Base-by-base conservation (phyloP, 495 filamentous ascomycete genomes). In the Neurospora sp. region DNA sequence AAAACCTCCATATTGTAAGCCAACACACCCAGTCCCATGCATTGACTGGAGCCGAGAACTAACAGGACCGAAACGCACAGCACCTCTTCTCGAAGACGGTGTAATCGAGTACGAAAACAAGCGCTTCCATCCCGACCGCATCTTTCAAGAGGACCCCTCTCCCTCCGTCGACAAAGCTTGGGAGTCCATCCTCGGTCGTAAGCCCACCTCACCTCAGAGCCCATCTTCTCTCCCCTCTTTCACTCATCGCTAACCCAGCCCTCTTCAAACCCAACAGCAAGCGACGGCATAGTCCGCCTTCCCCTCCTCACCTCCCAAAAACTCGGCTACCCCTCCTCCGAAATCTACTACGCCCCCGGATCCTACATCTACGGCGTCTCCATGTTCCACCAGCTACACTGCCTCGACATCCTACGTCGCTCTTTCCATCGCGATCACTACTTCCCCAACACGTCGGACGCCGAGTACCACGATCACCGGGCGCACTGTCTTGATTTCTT, bases 311-410 rank as follows among this genome's bases (percentile, higher is more conserved):
- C 10, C 20, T 23, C 70, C 16, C 20, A 31, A 18, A 41, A 18
- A 18, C 16, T 71, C 3, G 39, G 54, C 54, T 62, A 31, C 42
- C 70, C 38, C 4, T 71, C 70, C 18, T 41, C 42, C 9, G 70
- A 71, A 27, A 39, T 71, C 8, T 71, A 48, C 39, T 71, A 71
- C 39, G 4, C 39, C 1, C 39, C 70, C 14, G 70, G 39, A 8
- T 16, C 39, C 39, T 71, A 71, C 39, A 71, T 71, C 20, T 74
- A 74, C 66, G 72, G 71, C 20, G 71, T 75, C 16, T 74, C 73
- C 48, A 73, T 76, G 39, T 78, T 76, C 71, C 78, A 79, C 54
- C 78, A 79, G 70, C 75, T 79, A 0, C 78, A 79, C 66, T 79
- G 78, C 69, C 73, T 74, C 16, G 54, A 74, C 31, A 38, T 59